A percentile compares a stretch with the other conserved stretches of the same genome.
These are phyloP conservation scores for Fusarium sp. DNA, from an alignment of 2,329 filamentous ascomycete species.

Conservation along the genomic window DNA sequence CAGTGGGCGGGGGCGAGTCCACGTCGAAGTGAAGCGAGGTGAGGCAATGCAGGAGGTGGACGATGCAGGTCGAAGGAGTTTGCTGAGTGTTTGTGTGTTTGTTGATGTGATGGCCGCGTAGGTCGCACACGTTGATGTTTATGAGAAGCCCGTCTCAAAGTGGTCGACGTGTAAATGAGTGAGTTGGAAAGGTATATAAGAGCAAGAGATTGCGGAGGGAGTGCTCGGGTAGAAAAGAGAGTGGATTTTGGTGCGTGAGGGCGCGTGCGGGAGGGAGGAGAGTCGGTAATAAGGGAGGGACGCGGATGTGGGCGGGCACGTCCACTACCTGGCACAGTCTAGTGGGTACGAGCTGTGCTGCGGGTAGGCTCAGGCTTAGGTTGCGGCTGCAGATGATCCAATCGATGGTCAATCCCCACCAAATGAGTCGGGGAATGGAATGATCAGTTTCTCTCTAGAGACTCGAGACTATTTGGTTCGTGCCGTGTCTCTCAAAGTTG, in stretches of 20 bases:
- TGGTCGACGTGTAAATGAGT: conserved; percentile 19
- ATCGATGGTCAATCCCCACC: background rate
- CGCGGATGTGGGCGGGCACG: conserved; percentile 8
- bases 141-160: conserved; percentile 6
- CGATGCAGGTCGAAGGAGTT: background rate
- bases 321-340: background rate
- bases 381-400: background rate
- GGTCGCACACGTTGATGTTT: background rate
- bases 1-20: background rate
- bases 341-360: background rate
- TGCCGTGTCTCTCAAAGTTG: background rate
- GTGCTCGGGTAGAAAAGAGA: conserved; percentile 35
- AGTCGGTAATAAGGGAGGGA: conserved; percentile 35
- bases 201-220: conserved; percentile 23
- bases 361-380: background rate
- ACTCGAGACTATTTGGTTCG: background rate
- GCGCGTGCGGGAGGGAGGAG: conserved; percentile 32
- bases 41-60: conserved; percentile 1
- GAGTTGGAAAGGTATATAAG: conserved; percentile 8
- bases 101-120: conserved; percentile 25
- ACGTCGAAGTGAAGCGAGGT: conserved; percentile 2
- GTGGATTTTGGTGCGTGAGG: conserved; percentile 36
- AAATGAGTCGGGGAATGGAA: conserved; percentile 3
- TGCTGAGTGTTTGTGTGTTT: conserved; percentile 11
- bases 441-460: background rate